These are phyloP conservation scores for Alectoria sarmentosa DNA, from an alignment of 495 filamentous ascomycete genomes.

Conservation along the genomic window DNA sequence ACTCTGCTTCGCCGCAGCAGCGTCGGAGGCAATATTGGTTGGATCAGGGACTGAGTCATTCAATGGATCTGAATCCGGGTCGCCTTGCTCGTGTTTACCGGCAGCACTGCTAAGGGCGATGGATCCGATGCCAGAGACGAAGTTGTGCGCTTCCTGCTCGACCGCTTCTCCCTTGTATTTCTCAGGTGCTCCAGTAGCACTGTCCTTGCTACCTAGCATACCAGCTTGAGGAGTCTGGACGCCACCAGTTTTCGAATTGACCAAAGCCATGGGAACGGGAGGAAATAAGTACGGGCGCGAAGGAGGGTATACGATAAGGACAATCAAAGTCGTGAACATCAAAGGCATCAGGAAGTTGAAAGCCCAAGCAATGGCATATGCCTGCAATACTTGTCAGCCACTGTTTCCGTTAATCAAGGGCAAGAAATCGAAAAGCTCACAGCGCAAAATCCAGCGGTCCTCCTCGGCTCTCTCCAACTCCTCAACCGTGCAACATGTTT, in stretches of 20 bases:
- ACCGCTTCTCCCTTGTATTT: conserved; percentile 81
- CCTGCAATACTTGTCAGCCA: conserved; percentile 33
- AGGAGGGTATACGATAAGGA: conserved; percentile 59
- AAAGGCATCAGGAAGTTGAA: conserved; percentile 66
- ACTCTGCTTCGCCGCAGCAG: conserved; percentile 52
- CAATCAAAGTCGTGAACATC: conserved; percentile 49
- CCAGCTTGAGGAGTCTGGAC: conserved; percentile 63
- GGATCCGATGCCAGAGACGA: conserved; percentile 67
- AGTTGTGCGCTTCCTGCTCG: conserved; percentile 76
- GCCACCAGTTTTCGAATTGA: conserved; percentile 54
- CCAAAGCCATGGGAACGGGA: conserved; percentile 58
- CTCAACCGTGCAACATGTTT: conserved; percentile 72
- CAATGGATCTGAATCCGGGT: conserved; percentile 35
- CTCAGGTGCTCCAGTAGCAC: conserved; percentile 73
- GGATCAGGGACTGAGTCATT: conserved; percentile 53
- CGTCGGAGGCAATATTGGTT: conserved; percentile 45
- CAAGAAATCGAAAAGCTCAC: conserved; percentile 33
- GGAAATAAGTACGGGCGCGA: conserved; percentile 65
- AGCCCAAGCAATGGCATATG: conserved; percentile 68
- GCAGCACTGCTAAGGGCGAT: conserved; percentile 70
- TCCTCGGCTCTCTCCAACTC: conserved; percentile 67
- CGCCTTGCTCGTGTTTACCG: conserved; percentile 58
- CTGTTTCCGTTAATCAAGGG: background rate
- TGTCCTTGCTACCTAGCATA: conserved; percentile 68
- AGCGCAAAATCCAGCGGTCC: conserved; percentile 60